phyloP scores from a whole-genome alignment of 2,329 filamentous ascomycete species.

The Penicillium sp. region DNA sequence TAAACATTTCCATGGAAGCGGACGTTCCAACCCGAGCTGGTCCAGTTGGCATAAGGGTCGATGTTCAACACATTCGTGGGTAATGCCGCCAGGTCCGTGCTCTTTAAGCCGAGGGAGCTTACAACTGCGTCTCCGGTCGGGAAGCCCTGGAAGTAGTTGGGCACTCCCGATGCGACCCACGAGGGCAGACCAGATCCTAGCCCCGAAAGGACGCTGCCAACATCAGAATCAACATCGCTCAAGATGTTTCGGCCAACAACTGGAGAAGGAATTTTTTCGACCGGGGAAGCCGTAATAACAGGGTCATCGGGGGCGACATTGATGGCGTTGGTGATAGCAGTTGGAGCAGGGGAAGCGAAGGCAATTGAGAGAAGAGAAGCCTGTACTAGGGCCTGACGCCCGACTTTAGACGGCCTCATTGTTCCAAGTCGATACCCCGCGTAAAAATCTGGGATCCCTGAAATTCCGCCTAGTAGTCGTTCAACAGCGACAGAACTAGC shows the following conservation, averaged over 20 bases:
- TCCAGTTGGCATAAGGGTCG: constrained; percentile 65
- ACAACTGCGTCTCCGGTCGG: constrained; percentile 18
- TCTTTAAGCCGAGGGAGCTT: constrained; percentile 20
- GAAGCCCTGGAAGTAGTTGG: constrained; percentile 21
- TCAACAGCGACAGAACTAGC: background rate
- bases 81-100: constrained; percentile 11
- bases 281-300: background rate
- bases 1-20: constrained; percentile 76
- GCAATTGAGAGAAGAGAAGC: background rate
- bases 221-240: background rate
- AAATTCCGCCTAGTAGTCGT: background rate
- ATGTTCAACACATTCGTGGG: constrained; percentile 23
- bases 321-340: background rate
- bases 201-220: background rate
- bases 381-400: background rate
- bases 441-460: background rate
- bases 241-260: background rate
- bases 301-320: background rate
- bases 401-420: background rate
- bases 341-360: background rate
- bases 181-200: constrained; percentile 17
- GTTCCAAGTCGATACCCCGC: background rate
- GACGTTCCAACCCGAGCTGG: constrained; percentile 68
- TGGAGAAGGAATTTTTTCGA: background rate
- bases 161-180: constrained; percentile 22